Conservation (phyloP, 495 filamentous ascomycete genomes). For the Lindgomyces ingoldianus region DNA sequence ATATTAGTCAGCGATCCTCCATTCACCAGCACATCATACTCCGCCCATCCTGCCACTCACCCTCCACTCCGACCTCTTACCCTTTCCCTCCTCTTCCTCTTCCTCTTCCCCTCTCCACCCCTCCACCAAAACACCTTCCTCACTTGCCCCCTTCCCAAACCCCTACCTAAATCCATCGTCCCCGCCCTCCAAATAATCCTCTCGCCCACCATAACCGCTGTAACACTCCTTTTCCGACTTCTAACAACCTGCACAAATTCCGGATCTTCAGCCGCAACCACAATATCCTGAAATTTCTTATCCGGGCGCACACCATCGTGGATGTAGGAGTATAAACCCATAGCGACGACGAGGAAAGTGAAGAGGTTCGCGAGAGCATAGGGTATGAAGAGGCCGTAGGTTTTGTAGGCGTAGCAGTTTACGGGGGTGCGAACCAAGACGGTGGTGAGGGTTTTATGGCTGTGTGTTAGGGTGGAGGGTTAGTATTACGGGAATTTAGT, state of each 20-base stretch:
- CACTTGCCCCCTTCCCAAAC: too few species aligned
- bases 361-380: slow-evolving; percentile 14
- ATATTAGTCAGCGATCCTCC: too few species aligned
- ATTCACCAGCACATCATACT: too few species aligned
- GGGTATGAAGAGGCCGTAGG: slow-evolving; percentile 15
- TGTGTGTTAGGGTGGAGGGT: too few species aligned
- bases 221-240: slow-evolving; percentile 6
- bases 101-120: neutral
- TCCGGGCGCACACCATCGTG: slow-evolving; percentile 13
- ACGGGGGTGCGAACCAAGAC: neutral
- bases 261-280: slow-evolving; percentile 9
- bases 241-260: slow-evolving; percentile 14
- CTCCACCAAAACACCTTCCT: neutral
- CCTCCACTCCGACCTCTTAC: neutral
- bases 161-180: too few species aligned
- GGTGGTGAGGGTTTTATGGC: neutral
- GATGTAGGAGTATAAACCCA: slow-evolving; percentile 12
- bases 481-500: too few species aligned
- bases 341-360: neutral
- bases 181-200: slow-evolving; percentile 4
- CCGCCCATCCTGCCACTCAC: too few species aligned
- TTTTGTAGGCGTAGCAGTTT: slow-evolving; percentile 22
- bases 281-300: slow-evolving; percentile 20
- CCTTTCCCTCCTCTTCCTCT: neutral
- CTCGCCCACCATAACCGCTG: neutral